Conservation (phyloP, 2,329 filamentous ascomycete genomes). For the Oidium heveae region DNA sequence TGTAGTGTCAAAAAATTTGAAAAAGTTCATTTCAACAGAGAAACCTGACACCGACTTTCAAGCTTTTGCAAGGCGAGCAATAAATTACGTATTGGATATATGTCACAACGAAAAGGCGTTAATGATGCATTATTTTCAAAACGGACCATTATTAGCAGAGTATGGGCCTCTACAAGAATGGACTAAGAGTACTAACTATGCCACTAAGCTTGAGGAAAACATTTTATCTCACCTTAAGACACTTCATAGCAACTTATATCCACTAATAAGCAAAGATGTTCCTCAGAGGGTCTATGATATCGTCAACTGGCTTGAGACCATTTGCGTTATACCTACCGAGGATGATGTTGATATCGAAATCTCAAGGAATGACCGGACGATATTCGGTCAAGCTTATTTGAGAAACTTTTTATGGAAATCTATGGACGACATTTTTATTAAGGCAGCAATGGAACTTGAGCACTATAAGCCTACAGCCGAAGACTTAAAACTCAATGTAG, state of each 20-base stretch:
- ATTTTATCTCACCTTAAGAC: conserved; percentile 10
- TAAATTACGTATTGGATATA: conserved; percentile 9
- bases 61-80: conserved; percentile 1
- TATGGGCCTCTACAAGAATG: conserved; percentile 6
- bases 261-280: conserved; percentile 10
- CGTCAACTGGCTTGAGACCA: conserved; percentile 12
- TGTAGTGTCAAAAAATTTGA: conserved; percentile 33
- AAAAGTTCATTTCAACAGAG: conserved; percentile 16
- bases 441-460: conserved; percentile 11
- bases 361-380: conserved; percentile 6
- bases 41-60: conserved; percentile 11
- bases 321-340: conserved; percentile 9
- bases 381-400: conserved; percentile 9
- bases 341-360: conserved; percentile 8
- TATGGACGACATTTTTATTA: conserved; percentile 11
- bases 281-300: conserved; percentile 10
- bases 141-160: conserved; percentile 9
- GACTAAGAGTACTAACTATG: conserved; percentile 10
- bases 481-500: no score
- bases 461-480: conserved; percentile 4
- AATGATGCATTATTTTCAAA: conserved; percentile 10
- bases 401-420: conserved; percentile 12
- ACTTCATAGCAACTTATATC: conserved; percentile 8
- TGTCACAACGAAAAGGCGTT: conserved; percentile 13
- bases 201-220: conserved; percentile 10